Conservation (phyloP, 768 basidiomycete genomes). For the Trametes maxima region DNA sequence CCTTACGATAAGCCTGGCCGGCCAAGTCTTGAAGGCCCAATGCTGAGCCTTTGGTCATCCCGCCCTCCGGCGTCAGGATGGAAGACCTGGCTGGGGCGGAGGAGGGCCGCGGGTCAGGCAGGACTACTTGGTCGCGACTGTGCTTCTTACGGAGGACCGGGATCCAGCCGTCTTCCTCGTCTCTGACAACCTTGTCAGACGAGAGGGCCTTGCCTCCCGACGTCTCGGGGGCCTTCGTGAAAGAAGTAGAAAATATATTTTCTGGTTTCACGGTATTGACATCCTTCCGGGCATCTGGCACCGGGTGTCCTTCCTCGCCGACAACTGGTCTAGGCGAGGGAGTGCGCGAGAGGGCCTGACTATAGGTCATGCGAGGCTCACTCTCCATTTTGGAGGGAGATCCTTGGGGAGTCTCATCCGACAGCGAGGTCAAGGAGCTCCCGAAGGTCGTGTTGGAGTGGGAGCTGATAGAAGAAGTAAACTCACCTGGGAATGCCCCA, state of each 20-base stretch:
- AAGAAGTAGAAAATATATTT: background rate
- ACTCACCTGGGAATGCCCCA: background rate
- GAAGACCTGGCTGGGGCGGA: too few relatives aligned
- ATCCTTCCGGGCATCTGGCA: background rate
- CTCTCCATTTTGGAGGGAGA: background rate
- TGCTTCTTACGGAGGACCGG: too few relatives aligned
- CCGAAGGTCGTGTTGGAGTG: background rate
- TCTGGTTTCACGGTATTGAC: too few relatives aligned
- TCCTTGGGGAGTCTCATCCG: background rate
- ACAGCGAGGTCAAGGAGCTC: background rate
- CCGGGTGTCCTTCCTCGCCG: background rate
- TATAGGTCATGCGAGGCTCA: background rate
- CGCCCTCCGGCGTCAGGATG: too few relatives aligned
- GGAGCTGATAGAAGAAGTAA: background rate
- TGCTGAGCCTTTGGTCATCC: too few relatives aligned
- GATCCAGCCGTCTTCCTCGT: background rate
- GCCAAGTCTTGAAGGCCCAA: too few relatives aligned
- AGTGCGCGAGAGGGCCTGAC: background rate
- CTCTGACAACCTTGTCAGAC: background rate
- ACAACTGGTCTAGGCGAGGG: background rate
- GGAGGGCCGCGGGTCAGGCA: too few relatives aligned
- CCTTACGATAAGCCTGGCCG: background rate
- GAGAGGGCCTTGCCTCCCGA: background rate
- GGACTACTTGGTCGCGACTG: too few relatives aligned
- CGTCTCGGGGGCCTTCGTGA: background rate